phyloP scores from a whole-genome alignment of 495 filamentous ascomycete species.

The Talaromyces thailandensis region DNA sequence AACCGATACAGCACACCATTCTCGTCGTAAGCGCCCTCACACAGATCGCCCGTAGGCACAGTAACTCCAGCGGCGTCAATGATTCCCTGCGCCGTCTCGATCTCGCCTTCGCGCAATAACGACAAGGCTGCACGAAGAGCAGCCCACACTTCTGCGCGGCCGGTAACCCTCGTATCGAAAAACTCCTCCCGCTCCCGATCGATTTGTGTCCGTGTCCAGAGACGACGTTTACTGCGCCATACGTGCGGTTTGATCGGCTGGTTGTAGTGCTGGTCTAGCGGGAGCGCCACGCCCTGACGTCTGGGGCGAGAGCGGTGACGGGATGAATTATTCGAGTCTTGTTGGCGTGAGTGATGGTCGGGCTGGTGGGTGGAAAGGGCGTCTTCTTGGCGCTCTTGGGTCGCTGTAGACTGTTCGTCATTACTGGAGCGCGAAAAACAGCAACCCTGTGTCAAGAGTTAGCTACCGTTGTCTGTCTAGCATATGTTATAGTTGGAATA shows the following conservation, averaged over 20 bases:
- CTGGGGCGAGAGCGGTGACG: constrained; percentile 11
- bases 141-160: constrained; percentile 68
- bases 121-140: constrained; percentile 58
- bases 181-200: constrained; percentile 53
- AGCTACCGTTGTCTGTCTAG: not conserved
- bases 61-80: constrained; percentile 72
- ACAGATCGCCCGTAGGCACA: constrained; percentile 63
- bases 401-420: constrained; percentile 1
- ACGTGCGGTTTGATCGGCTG: constrained; percentile 39
- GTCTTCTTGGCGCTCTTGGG: constrained; percentile 4
- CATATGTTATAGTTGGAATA: not conserved
- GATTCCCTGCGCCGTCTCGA: constrained; percentile 66
- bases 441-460: constrained; percentile 5
- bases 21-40: constrained; percentile 70
- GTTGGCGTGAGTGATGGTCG: not conserved
- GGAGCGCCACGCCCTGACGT: constrained; percentile 5
- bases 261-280: constrained; percentile 41
- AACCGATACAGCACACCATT: constrained; percentile 67
- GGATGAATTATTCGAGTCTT: constrained; percentile 8
- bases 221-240: constrained; percentile 40
- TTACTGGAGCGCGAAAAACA: constrained; percentile 6
- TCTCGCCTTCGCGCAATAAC: constrained; percentile 49
- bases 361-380: not conserved
- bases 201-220: constrained; percentile 44
- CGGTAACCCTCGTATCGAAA: constrained; percentile 77